Evolutionary conservation across 2,329 filamentous ascomycete genomes (phyloP).

Genomic region (Alternaria metachromatica): DNA sequence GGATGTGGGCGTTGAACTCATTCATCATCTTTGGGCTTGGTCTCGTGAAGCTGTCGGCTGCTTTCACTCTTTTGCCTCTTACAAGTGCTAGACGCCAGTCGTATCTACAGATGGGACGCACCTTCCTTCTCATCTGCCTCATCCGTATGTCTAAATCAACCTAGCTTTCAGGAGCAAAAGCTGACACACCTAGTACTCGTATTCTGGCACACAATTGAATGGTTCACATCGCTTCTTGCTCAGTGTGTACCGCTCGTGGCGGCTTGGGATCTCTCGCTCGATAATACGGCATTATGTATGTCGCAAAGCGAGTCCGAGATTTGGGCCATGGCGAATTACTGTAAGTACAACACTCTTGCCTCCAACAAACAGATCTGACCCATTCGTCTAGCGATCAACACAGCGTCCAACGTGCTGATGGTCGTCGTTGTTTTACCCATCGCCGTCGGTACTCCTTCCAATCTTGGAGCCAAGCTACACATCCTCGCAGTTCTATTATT

Average conservation of each 20-base stretch:
- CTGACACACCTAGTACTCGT: conserved; percentile 19
- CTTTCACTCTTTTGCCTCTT: conserved; percentile 54
- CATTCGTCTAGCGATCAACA: neutral
- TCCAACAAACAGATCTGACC: neutral
- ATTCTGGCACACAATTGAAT: conserved; percentile 50
- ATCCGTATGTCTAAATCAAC: conserved; percentile 45
- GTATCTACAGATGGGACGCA: conserved; percentile 28
- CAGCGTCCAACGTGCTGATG: conserved; percentile 44
- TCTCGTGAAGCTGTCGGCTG: conserved; percentile 56
- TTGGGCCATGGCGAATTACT: conserved; percentile 55
- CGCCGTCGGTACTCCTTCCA: neutral
- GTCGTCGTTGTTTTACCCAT: conserved; percentile 19
- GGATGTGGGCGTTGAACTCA: conserved; percentile 19
- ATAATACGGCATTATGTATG: conserved; percentile 15
- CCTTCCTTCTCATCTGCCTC: conserved; percentile 41
- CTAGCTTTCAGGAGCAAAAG: neutral
- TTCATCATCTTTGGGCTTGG: conserved; percentile 54
- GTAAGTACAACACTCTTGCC: conserved; percentile 22
- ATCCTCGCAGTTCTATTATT: conserved; percentile 46
- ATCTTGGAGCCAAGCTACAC: conserved; percentile 2
- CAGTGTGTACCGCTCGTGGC: conserved; percentile 55
- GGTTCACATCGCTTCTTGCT: conserved; percentile 54
- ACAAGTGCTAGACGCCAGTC: conserved; percentile 46
- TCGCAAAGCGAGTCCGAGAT: conserved; percentile 50
- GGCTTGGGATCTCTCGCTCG: conserved; percentile 48